Conservation (phyloP, 768 basidiomycete species). For the Hortiboletus campestris region DNA sequence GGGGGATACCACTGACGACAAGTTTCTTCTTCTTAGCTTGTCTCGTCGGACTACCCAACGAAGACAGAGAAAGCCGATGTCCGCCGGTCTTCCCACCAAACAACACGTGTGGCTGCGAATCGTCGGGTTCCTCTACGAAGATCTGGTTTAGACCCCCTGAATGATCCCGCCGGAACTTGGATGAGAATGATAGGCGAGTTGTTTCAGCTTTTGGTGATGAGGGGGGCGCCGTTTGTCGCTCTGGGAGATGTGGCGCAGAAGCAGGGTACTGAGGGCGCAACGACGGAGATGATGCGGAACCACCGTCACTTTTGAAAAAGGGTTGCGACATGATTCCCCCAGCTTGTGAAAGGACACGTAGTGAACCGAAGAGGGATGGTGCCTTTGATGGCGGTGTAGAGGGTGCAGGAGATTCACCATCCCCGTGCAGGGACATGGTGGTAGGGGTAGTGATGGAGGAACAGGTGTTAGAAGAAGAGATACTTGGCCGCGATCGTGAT, state of each 20-base stretch:
- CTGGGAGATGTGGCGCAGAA: constrained; percentile 40
- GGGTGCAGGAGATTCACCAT: constrained; percentile 37
- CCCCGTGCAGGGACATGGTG: constrained; percentile 38
- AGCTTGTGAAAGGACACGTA: constrained; percentile 30
- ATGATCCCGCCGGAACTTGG: constrained; percentile 19
- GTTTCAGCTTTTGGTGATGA: constrained; percentile 30
- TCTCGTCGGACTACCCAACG: constrained; percentile 37
- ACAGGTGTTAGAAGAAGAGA: constrained; percentile 59
- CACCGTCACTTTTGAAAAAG: constrained; percentile 28
- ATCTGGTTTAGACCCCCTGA: constrained; percentile 18
- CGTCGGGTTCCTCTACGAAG: constrained; percentile 26
- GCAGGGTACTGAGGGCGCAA: constrained; percentile 38
- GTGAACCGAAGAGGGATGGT: constrained; percentile 33
- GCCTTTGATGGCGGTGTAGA: constrained; percentile 37
- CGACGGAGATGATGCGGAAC: constrained; percentile 32
- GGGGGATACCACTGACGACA: constrained; percentile 65
- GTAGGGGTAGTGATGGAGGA: constrained; percentile 42
- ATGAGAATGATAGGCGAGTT: constrained; percentile 33
- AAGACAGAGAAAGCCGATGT: constrained; percentile 32
- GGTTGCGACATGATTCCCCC: constrained; percentile 32
- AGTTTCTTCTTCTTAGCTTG: constrained; percentile 59
- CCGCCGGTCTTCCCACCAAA: constrained; percentile 23
- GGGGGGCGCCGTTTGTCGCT: constrained; percentile 32
- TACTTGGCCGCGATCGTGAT: constrained; percentile 57
- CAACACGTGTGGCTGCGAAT: constrained; percentile 31